Evolutionary conservation across 2,329 filamentous ascomycete species (phyloP), one percentile per base, ranked within the genome.

Genomic region (Diaporthe citriasiana): DNA sequence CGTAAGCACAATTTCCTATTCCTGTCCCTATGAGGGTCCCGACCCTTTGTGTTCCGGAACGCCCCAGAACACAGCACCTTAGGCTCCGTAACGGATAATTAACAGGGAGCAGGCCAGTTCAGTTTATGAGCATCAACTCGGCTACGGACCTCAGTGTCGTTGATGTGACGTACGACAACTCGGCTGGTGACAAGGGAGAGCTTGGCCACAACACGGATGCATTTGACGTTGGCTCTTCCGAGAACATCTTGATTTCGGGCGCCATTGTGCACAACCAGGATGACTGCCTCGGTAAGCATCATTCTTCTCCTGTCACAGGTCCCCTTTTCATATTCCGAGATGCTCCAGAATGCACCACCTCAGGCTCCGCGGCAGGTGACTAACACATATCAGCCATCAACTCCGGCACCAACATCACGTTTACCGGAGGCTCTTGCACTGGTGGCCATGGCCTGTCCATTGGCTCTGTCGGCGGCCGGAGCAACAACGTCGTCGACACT

Each of bases 261-360:
- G 88, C 88, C 35, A 85, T 82, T 27, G 84, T 91, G 73, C 85
- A 89, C 79, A 91, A 91, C 83, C 89, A 91, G 81, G 89, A 47
- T n/a, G n/a, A n/a, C n/a, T n/a, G n/a, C n/a, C n/a, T n/a, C n/a
- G n/a, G 45, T 22, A 6, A 47, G 45, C 22, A 22, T 19, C 45
- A 7, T 47, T 47, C 45, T 22, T 8, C 7, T 47, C 45, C 22
- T n/a, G n/a, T 3, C 45, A 8, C 4, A 47, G 22, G 1, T 22
- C 8, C 17, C 5, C 8, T 19, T 47, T 22, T 17, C 45, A 47
- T 8, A 22, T 47, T 47, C 17, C 22, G 17, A 6, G 7, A 47
- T 22, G 1, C 22, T 22, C 19, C 45, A 47, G 45, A 47, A 47
- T 47, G 7, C 17, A 47, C 5, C 45, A 8, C 45, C 42, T 45